These are phyloP conservation scores for Trichoderma virens DNA, from an alignment of 495 filamentous ascomycete species.

Conservation along the genomic window DNA sequence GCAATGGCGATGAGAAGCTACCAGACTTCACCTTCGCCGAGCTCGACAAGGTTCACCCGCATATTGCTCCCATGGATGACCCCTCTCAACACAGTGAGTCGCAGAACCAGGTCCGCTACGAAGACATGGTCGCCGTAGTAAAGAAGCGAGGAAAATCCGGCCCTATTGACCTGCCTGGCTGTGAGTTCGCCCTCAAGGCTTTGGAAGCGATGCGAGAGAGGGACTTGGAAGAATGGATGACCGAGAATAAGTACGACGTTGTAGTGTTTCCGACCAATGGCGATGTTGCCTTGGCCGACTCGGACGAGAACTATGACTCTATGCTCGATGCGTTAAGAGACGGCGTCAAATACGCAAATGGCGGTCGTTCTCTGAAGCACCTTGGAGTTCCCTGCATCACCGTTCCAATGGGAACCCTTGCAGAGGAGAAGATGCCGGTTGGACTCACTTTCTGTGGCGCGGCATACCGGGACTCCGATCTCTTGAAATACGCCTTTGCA, in stretches of 20 bases:
- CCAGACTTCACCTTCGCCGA: constrained; percentile 18
- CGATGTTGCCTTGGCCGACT: constrained; percentile 24
- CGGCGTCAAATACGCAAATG: constrained; percentile 28
- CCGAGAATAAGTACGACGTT: constrained; percentile 16
- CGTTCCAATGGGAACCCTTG: constrained; percentile 25
- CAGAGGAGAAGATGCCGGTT: constrained; percentile 21
- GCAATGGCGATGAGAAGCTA: constrained; percentile 18
- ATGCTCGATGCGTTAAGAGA: constrained; percentile 20
- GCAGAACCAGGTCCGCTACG: constrained; percentile 21
- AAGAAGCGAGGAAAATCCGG: not conserved
- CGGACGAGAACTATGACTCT: constrained; percentile 19
- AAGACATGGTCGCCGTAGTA: constrained; percentile 15
- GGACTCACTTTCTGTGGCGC: constrained; percentile 26
- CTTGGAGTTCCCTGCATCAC: constrained; percentile 27
- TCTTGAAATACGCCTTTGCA: constrained; percentile 25
- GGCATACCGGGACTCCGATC: constrained; percentile 22
- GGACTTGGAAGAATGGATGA: constrained; percentile 27
- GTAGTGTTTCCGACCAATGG: constrained; percentile 25
- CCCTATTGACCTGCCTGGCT: constrained; percentile 18
- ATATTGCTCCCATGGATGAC: not conserved
- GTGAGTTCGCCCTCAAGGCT: constrained; percentile 18
- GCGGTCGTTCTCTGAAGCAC: constrained; percentile 25
- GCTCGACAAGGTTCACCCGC: constrained; percentile 19
- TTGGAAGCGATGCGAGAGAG: constrained; percentile 25
- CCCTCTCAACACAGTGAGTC: not conserved